A percentile compares a stretch with the other conserved stretches of the same genome.
Conservation (phyloP, 2,329 filamentous ascomycete genomes). For the Colletotrichum neosansevieriae region DNA sequence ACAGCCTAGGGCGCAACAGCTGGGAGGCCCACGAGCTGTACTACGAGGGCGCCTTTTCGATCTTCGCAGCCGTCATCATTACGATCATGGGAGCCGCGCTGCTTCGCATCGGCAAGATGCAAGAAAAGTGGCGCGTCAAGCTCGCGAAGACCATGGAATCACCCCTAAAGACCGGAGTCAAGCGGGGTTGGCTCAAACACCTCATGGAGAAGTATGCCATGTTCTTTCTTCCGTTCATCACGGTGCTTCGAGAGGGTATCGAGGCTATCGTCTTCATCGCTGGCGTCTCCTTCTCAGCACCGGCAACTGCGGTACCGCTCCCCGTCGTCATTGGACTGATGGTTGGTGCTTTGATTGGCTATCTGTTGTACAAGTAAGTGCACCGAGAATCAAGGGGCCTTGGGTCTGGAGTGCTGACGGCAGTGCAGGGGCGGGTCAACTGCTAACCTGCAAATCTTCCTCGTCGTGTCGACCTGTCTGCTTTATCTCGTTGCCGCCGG, state of each 20-base stretch:
- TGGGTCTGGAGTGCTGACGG: conserved; percentile 13
- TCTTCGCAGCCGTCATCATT: conserved; percentile 84
- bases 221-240: conserved; percentile 89
- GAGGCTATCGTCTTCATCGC: conserved; percentile 90
- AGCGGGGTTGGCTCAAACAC: conserved; percentile 64
- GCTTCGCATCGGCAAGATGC: conserved; percentile 84
- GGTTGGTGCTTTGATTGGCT: conserved; percentile 77
- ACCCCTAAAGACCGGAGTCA: conserved; percentile 58
- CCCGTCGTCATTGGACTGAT: conserved; percentile 79
- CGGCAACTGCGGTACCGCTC: conserved; percentile 81
- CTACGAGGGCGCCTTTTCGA: conserved; percentile 83
- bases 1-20: conserved; percentile 72
- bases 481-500: conserved; percentile 87
- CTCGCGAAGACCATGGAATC: conserved; percentile 76
- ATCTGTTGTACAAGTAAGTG: conserved; percentile 80
- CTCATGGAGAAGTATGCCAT: conserved; percentile 84
- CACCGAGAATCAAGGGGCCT: conserved; percentile 5
- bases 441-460: conserved; percentile 73
- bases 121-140: conserved; percentile 90
- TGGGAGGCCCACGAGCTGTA: conserved; percentile 79
- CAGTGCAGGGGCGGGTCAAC: conserved; percentile 55
- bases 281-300: conserved; percentile 82
- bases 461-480: conserved; percentile 85
- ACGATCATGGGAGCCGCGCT: conserved; percentile 84
- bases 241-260: conserved; percentile 86